Base-by-base conservation (phyloP, 768 basidiomycete genomes). In the Pleurotus salmoneostramineus region DNA sequence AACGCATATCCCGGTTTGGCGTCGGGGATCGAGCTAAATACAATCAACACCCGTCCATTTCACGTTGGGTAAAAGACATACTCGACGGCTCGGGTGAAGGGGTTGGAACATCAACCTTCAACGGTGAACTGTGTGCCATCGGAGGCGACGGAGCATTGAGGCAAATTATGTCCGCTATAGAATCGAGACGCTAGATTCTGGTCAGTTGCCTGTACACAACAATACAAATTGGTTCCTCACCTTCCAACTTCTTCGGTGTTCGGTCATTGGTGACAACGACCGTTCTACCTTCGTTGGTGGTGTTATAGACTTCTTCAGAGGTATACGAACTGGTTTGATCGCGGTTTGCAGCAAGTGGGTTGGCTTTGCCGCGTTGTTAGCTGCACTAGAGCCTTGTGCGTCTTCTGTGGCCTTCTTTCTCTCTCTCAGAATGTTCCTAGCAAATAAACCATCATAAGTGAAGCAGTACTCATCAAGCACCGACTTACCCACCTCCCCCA, bases 401-500 rank as follows among this genome's bases (percentile, higher is more conserved):
- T 55, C 27, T 12, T 42, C 60, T 46, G 52, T 58, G 49, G 69
- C 69, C 57, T 73, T 67, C 60, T 79, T 81, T 58, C 71, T 71
- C 37, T 81, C 63, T 71, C 78, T 85, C 44, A 80, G 66, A 31
- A 78, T 60, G 58, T 81, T 80, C 33, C 77, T 81, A 52, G 33
- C 33, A 50, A 49, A 11, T 34, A 11, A 12, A 56, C 40, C 59
- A 33, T 12, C 52, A 50, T 35, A 27, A 50, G 56, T 43, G 47
- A 0, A 32, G 50, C 51, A 40, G 34, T 45, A 47, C 0, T 27
- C 56, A 50, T 27, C 6, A 10, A 61, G 58, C 57, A 10, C 17
- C 44, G 50, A 75, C 83, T 69, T 66, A 88, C 87, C 85, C 85
- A 61, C 75, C 83, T 46, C 85, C 84, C 36, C 84, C 86, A 37